Base-by-base conservation (phyloP, 441 rosid species). In the Bocquillonia castaneifolia region DNA sequence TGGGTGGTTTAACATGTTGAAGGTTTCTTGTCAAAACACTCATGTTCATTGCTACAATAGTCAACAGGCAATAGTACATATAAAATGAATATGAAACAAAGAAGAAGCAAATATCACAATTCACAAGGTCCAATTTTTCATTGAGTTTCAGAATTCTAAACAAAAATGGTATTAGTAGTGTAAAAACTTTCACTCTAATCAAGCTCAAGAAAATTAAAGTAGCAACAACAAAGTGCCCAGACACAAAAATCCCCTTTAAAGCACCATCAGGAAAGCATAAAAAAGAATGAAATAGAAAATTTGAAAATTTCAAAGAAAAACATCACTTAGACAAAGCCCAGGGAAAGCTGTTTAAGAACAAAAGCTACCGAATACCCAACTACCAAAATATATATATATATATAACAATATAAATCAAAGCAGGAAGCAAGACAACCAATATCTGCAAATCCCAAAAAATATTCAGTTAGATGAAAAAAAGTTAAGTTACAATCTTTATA, bases 381-480 rank as follows among this genome's bases (percentile, higher is more conserved):
- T 66, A 64, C 22, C 13, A 31, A 18, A 31, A 48, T 67, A 59
- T 3, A 17, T 6, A 47, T 6, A 13, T 44, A 14, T 42, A 6
- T 17, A n/a, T n/a, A n/a, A n/a, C n/a, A 59, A 53, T 15, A 15
- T 20, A 48, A 39, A 32, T 26, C 59, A 70, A 47, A 56, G 52
- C 22, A 63, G 22, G 37, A 76, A 73, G 70, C 60, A 72, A 68
- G 78, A 75, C 76, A 77, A 69, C 72, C 64, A 72, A 50, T 64
- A 60, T 50, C 76, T 67, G 76, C 63, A 66, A 82, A 74, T 72
- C 79, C 83, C 77, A 67, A 78, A 12, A 69, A 65, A 77, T n/a
- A 64, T 29, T 42, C 31, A 61, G 17, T 17, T 32, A 26, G 37
- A 76, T n/a, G 28, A 76, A 68, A 18, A 20, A 5, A 23, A 29